A percentile compares a stretch with the other conserved stretches of the same genome.
Conservation (phyloP, 1,139 yeast genomes). For the Kluyveromyces sp. region DNA sequence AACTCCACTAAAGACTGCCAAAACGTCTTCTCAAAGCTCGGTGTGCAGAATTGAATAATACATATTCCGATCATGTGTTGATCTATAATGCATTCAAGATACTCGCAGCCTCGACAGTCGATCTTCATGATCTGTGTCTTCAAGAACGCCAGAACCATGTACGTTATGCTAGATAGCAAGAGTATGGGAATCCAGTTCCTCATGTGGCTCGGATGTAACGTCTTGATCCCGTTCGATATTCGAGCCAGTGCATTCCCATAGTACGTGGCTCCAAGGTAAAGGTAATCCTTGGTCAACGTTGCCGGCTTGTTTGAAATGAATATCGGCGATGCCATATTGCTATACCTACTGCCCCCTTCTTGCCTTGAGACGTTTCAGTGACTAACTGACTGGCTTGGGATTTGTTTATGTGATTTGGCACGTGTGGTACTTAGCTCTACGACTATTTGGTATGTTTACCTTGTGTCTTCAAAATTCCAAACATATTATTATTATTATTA, state of each 20-base stretch:
- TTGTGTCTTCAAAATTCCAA: no score
- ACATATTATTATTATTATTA: no score
- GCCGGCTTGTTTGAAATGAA: conserved; percentile 7
- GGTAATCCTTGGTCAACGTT: background rate
- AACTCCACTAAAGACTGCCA: background rate
- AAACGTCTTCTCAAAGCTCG: background rate
- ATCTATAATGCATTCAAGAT: background rate
- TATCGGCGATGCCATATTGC: conserved; percentile 10
- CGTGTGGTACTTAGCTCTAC: no score
- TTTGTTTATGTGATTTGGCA: background rate
- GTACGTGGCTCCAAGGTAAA: background rate
- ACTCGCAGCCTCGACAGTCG: background rate
- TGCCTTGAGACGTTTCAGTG: background rate
- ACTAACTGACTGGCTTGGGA: background rate
- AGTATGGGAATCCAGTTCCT: background rate
- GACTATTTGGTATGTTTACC: no score
- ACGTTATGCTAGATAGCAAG: background rate
- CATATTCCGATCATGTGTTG: background rate
- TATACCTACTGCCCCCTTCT: background rate
- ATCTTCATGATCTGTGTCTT: background rate
- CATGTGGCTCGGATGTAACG: background rate
- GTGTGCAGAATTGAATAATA: background rate
- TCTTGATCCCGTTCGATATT: background rate
- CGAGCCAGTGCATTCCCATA: background rate
- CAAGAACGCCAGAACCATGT: background rate